Evolutionary conservation across 163 green algal species (phyloP).

Genomic region (Coccomyxa subellipsoidea): DNA sequence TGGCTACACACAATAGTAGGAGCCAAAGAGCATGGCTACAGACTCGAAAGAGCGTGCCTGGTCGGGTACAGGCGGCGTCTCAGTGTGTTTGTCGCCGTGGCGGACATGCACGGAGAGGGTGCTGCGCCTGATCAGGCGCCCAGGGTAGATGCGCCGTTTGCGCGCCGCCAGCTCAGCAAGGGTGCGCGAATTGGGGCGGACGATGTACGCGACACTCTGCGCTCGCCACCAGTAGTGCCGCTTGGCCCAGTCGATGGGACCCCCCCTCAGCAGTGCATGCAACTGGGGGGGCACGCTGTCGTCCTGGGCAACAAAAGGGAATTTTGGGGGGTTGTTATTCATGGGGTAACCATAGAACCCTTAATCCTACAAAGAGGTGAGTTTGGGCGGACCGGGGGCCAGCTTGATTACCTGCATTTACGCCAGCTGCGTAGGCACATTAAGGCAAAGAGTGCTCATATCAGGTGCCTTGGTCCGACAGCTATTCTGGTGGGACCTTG

Average conservation of each 20-base stretch:
- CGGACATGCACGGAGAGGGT: slow-evolving; percentile 34
- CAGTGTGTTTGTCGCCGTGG: slow-evolving; percentile 31
- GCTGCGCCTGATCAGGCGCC: background rate
- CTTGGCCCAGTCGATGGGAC: slow-evolving; percentile 13
- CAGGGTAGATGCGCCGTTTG: background rate
- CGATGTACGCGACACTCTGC: slow-evolving; percentile 30
- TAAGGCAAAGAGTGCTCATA: too few relatives aligned
- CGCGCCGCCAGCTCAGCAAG: slow-evolving; percentile 10
- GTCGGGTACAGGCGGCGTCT: slow-evolving; percentile 1
- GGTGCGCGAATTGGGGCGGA: slow-evolving; percentile 16
- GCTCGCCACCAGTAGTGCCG: slow-evolving; percentile 41
- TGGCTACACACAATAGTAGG: too few relatives aligned
- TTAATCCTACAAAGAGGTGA: too few relatives aligned
- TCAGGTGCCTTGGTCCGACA: too few relatives aligned
- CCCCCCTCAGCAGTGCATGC: background rate
- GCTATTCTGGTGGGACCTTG: too few relatives aligned
- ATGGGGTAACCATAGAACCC: too few relatives aligned
- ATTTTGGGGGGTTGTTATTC: too few relatives aligned
- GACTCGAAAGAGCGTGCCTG: background rate
- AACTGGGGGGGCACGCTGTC: slow-evolving; percentile 11
- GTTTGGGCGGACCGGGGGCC: too few relatives aligned
- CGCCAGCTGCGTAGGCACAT: too few relatives aligned
- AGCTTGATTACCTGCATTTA: too few relatives aligned
- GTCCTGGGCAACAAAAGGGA: too few relatives aligned
- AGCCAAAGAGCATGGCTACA: too few relatives aligned